Evolutionary conservation across 148 eudicot species (phyloP).

Genomic region (Dysphania ambrosioides): DNA sequence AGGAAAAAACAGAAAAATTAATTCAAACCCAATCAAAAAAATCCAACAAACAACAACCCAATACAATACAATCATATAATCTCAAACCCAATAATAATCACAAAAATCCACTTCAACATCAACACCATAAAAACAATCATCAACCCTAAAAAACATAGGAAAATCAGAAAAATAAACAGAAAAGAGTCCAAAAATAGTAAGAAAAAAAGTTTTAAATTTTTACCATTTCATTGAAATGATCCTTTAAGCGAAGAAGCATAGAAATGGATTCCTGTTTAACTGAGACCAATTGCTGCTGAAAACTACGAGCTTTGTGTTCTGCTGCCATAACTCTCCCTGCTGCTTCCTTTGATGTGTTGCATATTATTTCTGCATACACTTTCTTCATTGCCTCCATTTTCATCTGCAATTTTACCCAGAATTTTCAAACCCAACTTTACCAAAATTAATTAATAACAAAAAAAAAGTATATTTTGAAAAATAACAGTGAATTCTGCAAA

Average conservation of each 20-base stretch:
- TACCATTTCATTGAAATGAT: constrained; percentile 45
- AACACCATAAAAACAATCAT: background rate
- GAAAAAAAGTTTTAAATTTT: background rate
- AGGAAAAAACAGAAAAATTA: no score
- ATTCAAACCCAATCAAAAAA: no score
- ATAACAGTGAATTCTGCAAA: background rate
- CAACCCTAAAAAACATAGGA: background rate
- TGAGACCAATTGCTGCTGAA: constrained; percentile 34
- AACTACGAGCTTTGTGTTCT: constrained; percentile 42
- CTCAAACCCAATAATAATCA: no score
- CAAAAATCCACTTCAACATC: background rate
- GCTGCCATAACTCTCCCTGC: constrained; percentile 60
- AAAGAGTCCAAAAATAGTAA: background rate
- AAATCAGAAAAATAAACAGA: background rate
- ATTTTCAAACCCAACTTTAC: background rate
- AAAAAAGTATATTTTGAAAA: background rate
- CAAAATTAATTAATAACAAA: background rate
- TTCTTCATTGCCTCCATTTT: constrained; percentile 55
- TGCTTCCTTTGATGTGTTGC: constrained; percentile 68
- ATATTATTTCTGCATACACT: constrained; percentile 64
- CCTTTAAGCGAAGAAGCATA: constrained; percentile 48
- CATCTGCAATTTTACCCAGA: constrained; percentile 19
- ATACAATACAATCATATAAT: background rate
- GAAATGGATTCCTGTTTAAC: constrained; percentile 48
- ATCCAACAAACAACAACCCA: constrained; percentile 6